These are phyloP conservation scores for Roridomyces roridus DNA, from an alignment of 768 basidiomycete species.

Conservation along the genomic window DNA sequence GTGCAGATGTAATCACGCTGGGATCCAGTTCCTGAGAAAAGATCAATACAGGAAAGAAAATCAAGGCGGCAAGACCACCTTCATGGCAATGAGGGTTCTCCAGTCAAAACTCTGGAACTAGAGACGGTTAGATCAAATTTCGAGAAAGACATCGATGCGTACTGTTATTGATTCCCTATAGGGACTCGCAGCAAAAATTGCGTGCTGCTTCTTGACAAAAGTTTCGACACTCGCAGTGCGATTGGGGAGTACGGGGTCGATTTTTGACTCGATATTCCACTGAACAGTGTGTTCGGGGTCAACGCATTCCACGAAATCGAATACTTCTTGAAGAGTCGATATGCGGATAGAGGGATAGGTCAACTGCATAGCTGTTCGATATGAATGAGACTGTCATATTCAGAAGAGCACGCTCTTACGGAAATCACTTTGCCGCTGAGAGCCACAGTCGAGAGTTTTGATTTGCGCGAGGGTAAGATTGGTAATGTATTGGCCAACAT, in stretches of 20 bases:
- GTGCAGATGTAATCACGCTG: slow-evolving; percentile 62
- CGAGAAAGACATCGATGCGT: slow-evolving; percentile 25
- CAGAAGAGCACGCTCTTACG: slow-evolving; percentile 47
- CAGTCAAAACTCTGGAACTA: slow-evolving; percentile 87
- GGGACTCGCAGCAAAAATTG: slow-evolving; percentile 60
- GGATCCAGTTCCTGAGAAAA: slow-evolving; percentile 56
- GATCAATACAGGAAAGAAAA: background rate
- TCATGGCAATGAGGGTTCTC: slow-evolving; percentile 77
- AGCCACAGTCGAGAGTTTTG: slow-evolving; percentile 83
- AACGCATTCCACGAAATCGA: slow-evolving; percentile 76
- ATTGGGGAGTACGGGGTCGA: slow-evolving; percentile 59
- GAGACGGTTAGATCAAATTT: background rate
- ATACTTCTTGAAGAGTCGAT: slow-evolving; percentile 75
- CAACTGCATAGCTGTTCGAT: slow-evolving; percentile 59
- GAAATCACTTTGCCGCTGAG: slow-evolving; percentile 60
- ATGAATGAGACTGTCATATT: background rate
- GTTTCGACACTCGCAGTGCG: slow-evolving; percentile 59
- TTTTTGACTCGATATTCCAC: slow-evolving; percentile 82
- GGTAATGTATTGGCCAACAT: slow-evolving; percentile 79
- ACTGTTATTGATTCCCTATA: slow-evolving; percentile 72
- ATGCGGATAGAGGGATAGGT: slow-evolving; percentile 73
- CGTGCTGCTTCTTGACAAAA: slow-evolving; percentile 69
- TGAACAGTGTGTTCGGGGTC: slow-evolving; percentile 65
- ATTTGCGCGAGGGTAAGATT: slow-evolving; percentile 81
- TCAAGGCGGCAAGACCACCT: slow-evolving; percentile 43